phyloP scores from a whole-genome alignment of 176 grass and related monocot species.

The Ensete glaucum region DNA sequence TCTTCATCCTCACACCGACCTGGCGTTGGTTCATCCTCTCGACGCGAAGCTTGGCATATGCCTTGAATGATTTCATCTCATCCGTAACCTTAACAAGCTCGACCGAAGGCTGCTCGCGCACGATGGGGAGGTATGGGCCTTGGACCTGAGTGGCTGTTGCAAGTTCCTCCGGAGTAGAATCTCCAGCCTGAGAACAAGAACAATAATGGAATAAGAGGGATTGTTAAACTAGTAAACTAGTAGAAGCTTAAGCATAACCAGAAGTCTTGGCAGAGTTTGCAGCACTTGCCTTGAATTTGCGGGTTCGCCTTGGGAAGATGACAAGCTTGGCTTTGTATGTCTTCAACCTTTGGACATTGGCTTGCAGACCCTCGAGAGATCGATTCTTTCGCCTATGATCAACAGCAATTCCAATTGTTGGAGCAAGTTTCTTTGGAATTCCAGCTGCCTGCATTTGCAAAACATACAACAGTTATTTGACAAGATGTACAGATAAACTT shows the following conservation, averaged over 20 bases:
- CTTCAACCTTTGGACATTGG: conserved; percentile 20
- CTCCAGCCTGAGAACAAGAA: conserved; percentile 46
- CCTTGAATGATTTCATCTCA: conserved; percentile 76
- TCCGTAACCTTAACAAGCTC: conserved; percentile 80
- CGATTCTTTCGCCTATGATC: conserved; percentile 18
- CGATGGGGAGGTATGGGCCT: conserved; percentile 66
- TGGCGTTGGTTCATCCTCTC: conserved; percentile 78
- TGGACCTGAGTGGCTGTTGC: conserved; percentile 75
- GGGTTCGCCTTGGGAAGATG: conserved; percentile 21
- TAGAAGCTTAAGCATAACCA: no score
- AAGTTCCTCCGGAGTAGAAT: conserved; percentile 74
- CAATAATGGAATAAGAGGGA: not conserved
- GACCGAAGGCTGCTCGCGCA: conserved; percentile 46
- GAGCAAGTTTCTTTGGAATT: conserved; percentile 65
- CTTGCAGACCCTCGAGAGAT: conserved; percentile 15
- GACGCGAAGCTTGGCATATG: conserved; percentile 64
- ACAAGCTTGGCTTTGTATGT: conserved; percentile 16
- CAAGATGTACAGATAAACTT: not conserved
- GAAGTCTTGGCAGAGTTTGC: not conserved
- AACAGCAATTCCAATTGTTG: conserved; percentile 51
- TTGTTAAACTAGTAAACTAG: not conserved
- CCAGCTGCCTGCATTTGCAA: conserved; percentile 41
- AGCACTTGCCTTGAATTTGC: conserved; percentile 14
- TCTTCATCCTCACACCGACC: conserved; percentile 48
- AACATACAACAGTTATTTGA: not conserved